Evolutionary conservation across 2,329 filamentous ascomycete genomes (phyloP).

Genomic region (Colletotrichum chrysophilum): DNA sequence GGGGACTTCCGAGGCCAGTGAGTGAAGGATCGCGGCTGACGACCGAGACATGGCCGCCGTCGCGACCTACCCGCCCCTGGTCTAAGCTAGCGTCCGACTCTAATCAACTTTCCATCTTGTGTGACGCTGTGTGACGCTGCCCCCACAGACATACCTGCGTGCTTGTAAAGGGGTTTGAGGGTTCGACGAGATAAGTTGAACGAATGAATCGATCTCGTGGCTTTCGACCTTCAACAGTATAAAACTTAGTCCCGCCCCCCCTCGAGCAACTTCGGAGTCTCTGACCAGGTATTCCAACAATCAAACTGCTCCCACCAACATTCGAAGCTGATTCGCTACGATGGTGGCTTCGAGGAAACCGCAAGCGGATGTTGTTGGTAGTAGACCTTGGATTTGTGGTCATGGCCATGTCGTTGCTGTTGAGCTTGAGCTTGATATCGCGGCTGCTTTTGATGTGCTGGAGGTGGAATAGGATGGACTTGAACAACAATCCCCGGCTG

Average conservation of each 20-base stretch:
- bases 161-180: accelerated
- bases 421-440: neutral
- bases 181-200: accelerated
- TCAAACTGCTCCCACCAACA: accelerated
- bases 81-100: neutral
- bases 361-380: neutral
- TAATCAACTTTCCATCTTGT: neutral
- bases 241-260: accelerated
- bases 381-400: neutral
- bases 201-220: neutral
- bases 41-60: neutral
- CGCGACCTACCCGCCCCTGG: neutral
- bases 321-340: neutral
- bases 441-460: neutral
- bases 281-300: accelerated
- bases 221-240: neutral
- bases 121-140: neutral
- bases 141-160: accelerated
- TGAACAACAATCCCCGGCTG: neutral
- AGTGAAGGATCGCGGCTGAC: neutral
- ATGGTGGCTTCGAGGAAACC: accelerated
- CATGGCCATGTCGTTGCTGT: neutral
- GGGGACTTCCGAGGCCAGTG: neutral
- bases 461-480: neutral
- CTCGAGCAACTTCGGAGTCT: accelerated